Evolutionary conservation across 345 rosid genomes (phyloP).

Genomic region (Schrenkiella parvula): DNA sequence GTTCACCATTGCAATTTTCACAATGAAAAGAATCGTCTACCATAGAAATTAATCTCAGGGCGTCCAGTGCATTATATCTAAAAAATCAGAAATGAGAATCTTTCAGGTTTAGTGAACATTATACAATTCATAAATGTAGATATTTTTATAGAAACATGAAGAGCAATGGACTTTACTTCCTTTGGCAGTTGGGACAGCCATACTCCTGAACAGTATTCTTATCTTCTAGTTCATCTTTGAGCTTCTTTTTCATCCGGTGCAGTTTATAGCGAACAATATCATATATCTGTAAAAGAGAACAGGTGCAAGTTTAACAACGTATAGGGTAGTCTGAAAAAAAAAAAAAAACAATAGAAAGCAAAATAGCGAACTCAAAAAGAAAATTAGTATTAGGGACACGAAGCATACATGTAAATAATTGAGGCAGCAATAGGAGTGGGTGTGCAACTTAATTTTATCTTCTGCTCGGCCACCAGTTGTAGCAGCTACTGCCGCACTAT

Average conservation of each 20-base stretch:
- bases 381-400: background rate
- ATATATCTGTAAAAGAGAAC: conserved; percentile 53
- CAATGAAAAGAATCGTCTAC: conserved; percentile 81
- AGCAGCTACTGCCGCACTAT: conserved; percentile 76
- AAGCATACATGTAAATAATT: conserved; percentile 74
- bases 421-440: conserved; percentile 84
- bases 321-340: background rate
- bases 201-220: conserved; percentile 91
- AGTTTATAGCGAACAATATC: conserved; percentile 76
- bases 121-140: background rate
- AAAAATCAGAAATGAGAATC: conserved; percentile 8
- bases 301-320: background rate
- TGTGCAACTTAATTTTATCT: conserved; percentile 78
- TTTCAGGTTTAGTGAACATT: conserved; percentile 1
- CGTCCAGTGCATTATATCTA: conserved; percentile 91
- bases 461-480: conserved; percentile 72
- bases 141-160: background rate
- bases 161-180: conserved; percentile 45
- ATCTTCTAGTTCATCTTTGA: conserved; percentile 81
- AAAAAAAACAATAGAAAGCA: conserved; percentile 1
- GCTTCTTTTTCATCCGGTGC: conserved; percentile 68
- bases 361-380: background rate
- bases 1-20: conserved; percentile 84
- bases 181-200: conserved; percentile 81
- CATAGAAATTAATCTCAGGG: conserved; percentile 53